Base-by-base conservation (phyloP, 345 rosid genomes). In the Gynandropsis gynandra region DNA sequence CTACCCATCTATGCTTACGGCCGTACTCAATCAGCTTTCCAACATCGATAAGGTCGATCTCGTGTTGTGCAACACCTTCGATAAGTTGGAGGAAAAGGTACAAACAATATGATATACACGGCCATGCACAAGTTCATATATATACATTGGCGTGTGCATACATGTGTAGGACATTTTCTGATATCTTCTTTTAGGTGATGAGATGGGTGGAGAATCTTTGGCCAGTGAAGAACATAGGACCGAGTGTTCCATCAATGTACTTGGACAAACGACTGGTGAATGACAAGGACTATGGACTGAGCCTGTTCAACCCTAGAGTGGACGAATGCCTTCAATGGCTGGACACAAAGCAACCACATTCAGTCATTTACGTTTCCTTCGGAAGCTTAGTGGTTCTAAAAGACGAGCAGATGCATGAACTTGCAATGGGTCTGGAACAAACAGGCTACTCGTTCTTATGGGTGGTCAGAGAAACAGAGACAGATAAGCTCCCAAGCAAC, bases 391-490 rank as follows among this genome's bases (percentile, higher is more conserved):
- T 76, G 3, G 38, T 50, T 1, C 48, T 68, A 4, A 69, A 68
- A 34, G 75, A 70, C 12, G 73, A 67, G 1, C 88, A 81, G 48
- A 74, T 78, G 84, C 57, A 38, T 4, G 80, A 81, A 49, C 10
- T 78, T 1, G 84, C 82, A 2, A 45, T 24, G 2, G 79, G 74
- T 13, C 50, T 76, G 7, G 63, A 74, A 39, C 56, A 40, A 12
- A 72, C 64, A 29, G 59, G 62, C 44, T 50, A 19, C 49, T 35
- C 58, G 51, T 78, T 78, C 67, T 50, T 81, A 27, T 81, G 88
- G 85, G 82, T 72, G 7, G 80, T 74, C 1, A 74, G 85, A 55
- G 77, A 78, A 50, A 65, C 80, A 0, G 82, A 81, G 50, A 42
- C 51, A 21, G 40, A 53, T 9, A 78, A 72, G 59, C 72, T 79